Percentiles rank a stretch among this genome's conserved stretches.
Evolutionary conservation across 345 rosid genomes (phyloP).

Genomic region (Gynandropsis gynandra): DNA sequence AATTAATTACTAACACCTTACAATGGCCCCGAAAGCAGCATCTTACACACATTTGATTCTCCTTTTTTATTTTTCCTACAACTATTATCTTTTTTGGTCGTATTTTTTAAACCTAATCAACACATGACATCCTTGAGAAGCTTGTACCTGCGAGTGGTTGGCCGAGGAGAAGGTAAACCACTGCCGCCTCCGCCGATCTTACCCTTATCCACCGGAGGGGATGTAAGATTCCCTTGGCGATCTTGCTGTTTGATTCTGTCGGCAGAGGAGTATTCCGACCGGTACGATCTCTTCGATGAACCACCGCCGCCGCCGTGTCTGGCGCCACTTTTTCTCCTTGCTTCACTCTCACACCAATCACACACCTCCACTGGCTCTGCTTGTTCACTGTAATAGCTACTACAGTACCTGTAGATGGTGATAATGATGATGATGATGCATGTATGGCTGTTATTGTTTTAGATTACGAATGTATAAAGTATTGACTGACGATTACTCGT

Average conservation of each 20-base stretch:
- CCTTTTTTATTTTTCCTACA: background rate
- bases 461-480: background rate
- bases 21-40: background rate
- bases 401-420: conserved; percentile 60
- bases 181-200: conserved; percentile 30
- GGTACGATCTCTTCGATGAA: conserved; percentile 32
- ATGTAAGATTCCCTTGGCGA: conserved; percentile 24
- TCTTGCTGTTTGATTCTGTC: conserved; percentile 53
- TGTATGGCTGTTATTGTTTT: background rate
- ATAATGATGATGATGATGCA: conserved; percentile 13
- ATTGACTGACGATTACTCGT: background rate
- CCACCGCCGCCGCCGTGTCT: conserved; percentile 29
- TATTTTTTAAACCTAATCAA: conserved; percentile 15
- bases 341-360: conserved; percentile 90
- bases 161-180: conserved; percentile 63
- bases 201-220: conserved; percentile 40
- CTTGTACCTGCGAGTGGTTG: conserved; percentile 95
- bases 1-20: no score
- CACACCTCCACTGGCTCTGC: conserved; percentile 60
- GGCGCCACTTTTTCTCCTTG: conserved; percentile 28
- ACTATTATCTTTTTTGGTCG: background rate
- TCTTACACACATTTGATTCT: background rate
- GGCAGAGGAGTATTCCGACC: conserved; percentile 56
- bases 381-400: conserved; percentile 68
- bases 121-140: conserved; percentile 99